Percentiles rank a stretch among this genome's conserved stretches.
phyloP scores from a whole-genome alignment of 176 grass and related monocot genomes.

The Bromus sterilis region DNA sequence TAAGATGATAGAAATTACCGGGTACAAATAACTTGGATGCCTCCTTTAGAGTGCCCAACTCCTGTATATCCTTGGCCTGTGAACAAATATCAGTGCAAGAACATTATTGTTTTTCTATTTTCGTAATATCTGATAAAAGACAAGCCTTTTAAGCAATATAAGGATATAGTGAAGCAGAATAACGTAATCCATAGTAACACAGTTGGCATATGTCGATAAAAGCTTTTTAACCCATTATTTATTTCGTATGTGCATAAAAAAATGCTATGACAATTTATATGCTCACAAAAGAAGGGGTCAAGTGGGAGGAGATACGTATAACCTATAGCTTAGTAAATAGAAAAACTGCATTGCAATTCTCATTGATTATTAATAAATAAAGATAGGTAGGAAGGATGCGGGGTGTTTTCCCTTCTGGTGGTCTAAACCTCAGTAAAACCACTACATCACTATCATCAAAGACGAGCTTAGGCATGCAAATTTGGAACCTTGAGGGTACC shows the following conservation, averaged over 20 bases:
- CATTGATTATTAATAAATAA: neutral
- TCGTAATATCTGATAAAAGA: conserved; percentile 12
- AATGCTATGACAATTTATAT: neutral
- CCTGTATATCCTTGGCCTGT: conserved; percentile 89
- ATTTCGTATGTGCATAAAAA: neutral
- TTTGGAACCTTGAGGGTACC: no score
- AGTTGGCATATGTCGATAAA: neutral
- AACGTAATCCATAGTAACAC: neutral
- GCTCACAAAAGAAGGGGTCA: neutral
- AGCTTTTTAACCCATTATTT: neutral
- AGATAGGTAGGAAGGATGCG: neutral
- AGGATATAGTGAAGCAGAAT: neutral
- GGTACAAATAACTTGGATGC: conserved; percentile 96
- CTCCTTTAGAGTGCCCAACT: conserved; percentile 81
- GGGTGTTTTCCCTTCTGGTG: neutral
- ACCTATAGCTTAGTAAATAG: neutral
- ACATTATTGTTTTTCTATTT: neutral
- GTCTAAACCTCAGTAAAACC: neutral
- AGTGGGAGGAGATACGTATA: neutral
- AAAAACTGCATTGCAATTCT: neutral
- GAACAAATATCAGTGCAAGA: conserved; percentile 24
- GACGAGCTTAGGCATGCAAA: no score
- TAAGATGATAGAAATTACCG: conserved; percentile 49
- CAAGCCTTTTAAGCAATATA: neutral
- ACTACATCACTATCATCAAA: neutral